phyloP scores from a whole-genome alignment of 169 alveolate species.

The Besnoitia besnoiti region DNA sequence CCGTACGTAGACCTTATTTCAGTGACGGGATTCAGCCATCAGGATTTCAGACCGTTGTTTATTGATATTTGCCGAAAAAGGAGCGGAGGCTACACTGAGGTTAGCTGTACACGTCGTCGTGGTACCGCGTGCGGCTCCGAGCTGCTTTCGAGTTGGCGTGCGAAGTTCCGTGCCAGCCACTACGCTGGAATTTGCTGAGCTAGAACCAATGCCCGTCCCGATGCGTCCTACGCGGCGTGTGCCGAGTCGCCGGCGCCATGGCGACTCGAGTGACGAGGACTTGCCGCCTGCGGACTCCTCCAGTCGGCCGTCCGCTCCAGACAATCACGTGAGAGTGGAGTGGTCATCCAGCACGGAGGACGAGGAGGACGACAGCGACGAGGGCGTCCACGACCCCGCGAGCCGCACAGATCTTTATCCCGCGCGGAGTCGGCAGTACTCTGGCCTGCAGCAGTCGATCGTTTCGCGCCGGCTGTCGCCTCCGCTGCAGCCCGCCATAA shows the following conservation, averaged over 20 bases:
- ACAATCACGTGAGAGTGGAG: background rate
- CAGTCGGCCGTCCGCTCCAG: background rate
- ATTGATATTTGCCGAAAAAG: too few relatives aligned
- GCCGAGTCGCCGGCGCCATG: conserved; percentile 33
- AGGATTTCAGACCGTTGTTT: too few relatives aligned
- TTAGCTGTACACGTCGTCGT: too few relatives aligned
- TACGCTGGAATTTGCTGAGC: too few relatives aligned
- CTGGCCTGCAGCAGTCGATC: background rate
- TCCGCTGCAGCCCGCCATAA: too few relatives aligned
- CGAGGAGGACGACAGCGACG: background rate
- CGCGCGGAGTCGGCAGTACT: background rate
- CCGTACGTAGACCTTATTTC: too few relatives aligned
- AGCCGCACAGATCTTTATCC: background rate
- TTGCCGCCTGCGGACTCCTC: background rate
- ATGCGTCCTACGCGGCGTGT: background rate
- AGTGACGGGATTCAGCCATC: too few relatives aligned
- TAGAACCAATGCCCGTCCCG: conserved; percentile 12
- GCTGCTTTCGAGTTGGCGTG: too few relatives aligned
- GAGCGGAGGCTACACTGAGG: too few relatives aligned
- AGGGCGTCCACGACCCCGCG: conserved; percentile 11
- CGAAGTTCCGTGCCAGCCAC: too few relatives aligned
- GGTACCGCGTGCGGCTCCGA: too few relatives aligned
- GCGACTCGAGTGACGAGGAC: conserved; percentile 1
- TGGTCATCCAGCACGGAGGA: background rate
- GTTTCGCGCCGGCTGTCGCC: background rate